Percentiles rank a stretch among this genome's conserved stretches.
Conservation (phyloP, 192 early-diverging fungal genomes). For the Coemansia furcata region DNA sequence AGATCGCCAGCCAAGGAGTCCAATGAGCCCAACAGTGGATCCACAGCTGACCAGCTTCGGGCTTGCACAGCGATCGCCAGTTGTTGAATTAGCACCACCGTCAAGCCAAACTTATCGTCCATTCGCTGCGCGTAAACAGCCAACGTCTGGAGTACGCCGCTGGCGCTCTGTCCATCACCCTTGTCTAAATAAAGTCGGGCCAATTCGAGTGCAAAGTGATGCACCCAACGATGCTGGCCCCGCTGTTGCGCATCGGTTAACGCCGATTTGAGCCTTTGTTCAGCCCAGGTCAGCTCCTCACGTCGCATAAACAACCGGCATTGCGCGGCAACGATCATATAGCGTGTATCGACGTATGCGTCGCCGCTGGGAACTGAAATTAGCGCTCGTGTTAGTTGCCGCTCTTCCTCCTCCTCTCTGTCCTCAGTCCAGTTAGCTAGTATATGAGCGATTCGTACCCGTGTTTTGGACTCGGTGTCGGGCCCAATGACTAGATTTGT, state of each 20-base stretch:
- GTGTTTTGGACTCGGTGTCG: constrained; percentile 40
- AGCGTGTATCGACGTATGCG: constrained; percentile 11
- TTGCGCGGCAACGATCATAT: constrained; percentile 28
- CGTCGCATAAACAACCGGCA: constrained; percentile 32
- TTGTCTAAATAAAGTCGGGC: constrained; percentile 6
- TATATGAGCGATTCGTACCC: constrained; percentile 39
- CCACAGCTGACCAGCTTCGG: constrained; percentile 18
- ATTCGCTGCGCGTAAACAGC: constrained; percentile 12
- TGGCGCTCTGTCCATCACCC: constrained; percentile 14
- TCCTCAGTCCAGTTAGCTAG: constrained; percentile 26
- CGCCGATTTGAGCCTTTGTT: constrained; percentile 34
- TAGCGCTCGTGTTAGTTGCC: constrained; percentile 33
- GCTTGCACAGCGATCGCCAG: constrained; percentile 19
- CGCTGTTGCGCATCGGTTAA: constrained; percentile 35
- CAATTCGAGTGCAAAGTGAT: constrained; percentile 36
- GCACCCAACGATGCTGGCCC: constrained; percentile 19
- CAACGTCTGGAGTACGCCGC: constrained; percentile 9
- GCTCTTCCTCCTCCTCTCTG: constrained; percentile 23
- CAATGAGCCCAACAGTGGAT: neutral
- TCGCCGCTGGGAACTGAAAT: constrained; percentile 30
- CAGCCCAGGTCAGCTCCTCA: constrained; percentile 29
- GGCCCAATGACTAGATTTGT: constrained; percentile 11
- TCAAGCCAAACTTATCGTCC: constrained; percentile 10
- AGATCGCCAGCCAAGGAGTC: neutral
- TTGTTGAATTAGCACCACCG: constrained; percentile 22